Base-by-base conservation (phyloP, 768 basidiomycete species). In the Podaxis sp. region DNA sequence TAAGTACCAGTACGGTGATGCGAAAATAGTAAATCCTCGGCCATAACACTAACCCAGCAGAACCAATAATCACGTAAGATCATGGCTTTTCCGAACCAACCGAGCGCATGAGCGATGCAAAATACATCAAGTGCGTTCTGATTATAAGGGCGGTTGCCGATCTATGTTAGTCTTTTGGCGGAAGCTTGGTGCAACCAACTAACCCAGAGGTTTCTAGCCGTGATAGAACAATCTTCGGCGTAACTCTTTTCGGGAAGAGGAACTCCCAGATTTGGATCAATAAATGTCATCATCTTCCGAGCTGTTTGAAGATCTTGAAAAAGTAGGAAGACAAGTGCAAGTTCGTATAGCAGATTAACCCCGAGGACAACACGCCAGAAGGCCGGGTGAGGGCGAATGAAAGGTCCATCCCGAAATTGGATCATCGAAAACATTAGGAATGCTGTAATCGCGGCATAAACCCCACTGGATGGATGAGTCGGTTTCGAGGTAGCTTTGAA, bases 41-140 rank as follows among this genome's bases (percentile, higher is more conserved):
- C 20, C 20, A 56, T 55, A 50, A 28, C 50, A 74, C 78, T 63
- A 69, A 93, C 92, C 92, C 93, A 95, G 70, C 93, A 95, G 70
- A 94, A 95, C 93, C 93, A 95, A 70, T 95, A 95, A 70, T 95
- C 93, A 24, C 93, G 85, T 70, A 95, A 74, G 67, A 95, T 89
- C 82, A 95, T 83, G 3, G 93, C 93, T 74, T 95, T 95, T 48
- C 93, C 92, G 72, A 93, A 95, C 93, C 93, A 95, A 4, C 93
- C 93, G 53, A 95, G 72, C 41, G 91, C 77, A 72, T 95, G 93
- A 30, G 93, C 93, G 17, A 95, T 67, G 69, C 92, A 94, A 72
- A 95, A 95, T 59, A 94, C 88, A 70, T 95, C 93, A 33, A 95
- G 73, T 3, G 93, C 90, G 69, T 89, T 83, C 90, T 93, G 66